Evolutionary conservation across 179 eudicot species (phyloP), one percentile per base, ranked within the genome.

Genomic region (Amaranthus tricolor): DNA sequence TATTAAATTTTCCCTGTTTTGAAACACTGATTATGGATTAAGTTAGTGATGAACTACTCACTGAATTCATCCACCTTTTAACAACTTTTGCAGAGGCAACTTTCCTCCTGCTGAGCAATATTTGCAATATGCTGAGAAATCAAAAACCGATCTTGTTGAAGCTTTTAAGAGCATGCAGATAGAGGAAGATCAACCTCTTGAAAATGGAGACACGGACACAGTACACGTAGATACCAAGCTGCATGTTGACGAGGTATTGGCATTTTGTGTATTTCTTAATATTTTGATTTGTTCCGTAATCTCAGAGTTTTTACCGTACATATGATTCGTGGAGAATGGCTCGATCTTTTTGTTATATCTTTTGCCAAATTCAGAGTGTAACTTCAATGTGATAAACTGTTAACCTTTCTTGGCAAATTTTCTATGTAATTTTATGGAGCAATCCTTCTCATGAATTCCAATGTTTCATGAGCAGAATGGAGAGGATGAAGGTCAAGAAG

Each of bases 81-180:
- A 31, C 75, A 31, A 60, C 77, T 20, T 31, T 75, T 86, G 73
- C 70, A 94, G 98, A 91, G 85, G 86, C 51, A 68, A 49, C 61
- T 86, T 82, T 81, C 96, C 96, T 78, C 85, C 97, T 40, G 97
- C 98, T 72, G 84, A 76, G 12, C 96, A 88, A 66, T 94, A 94
- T 80, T 75, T 86, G 70, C 85, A 85, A 59, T 78, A 85, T 77
- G 90, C 94, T 40, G 88, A 90, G 60, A 92, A 84, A 80, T 77
- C 97, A 77, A 87, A 86, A 79, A 71, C 82, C 62, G 92, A 89
- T 83, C 94, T 94, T 43, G 98, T 94, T 47, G 97, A 92, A 77
- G 92, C 81, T 68, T 92, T 94, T 76, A 92, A 86, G 85, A 87
- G 84, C 83, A 89, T 92, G 94, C 96, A 90, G 72, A 72, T 90